Evolutionary conservation across 306 rosid species (phyloP), one percentile per base, ranked within the genome.

Genomic region (Vigna unguiculata): DNA sequence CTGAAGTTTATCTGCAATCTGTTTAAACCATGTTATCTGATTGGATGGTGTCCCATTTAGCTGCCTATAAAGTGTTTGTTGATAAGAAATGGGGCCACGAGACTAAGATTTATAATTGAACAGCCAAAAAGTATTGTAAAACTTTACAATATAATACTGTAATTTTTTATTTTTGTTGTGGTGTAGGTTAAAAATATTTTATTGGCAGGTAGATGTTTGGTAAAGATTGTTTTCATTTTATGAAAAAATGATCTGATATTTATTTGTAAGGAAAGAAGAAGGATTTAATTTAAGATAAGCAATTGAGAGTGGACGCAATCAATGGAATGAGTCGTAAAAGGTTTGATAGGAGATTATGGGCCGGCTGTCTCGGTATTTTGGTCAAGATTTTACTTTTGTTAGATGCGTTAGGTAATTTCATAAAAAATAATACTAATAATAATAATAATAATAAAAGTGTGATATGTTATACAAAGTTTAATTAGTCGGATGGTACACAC

Each of bases 1-100:
- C 45, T 74, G 79, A 78, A 78, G 83, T 82, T 63, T 78, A 85
- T 85, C 83, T 14, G 21, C 68, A 62, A 28, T 17, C 1, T n/a
- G 68, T 14, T 75, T 7, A 61, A 9, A 75, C 20, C 46, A 16
- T 9, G 38, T 21, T 36, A 57, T 46, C 71, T 70, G 12, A 53
- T 61, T 48, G 21, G 22, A 48, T 71, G 57, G 79, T 70, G 24
- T 46, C 71, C 32, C 65, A n/a, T 6, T 32, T 51, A 15, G 47
- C 45, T 13, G 20, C 46, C 69, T 19, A 28, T 28, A 17, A 63
- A 57, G 46, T 28, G 10, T 43, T 22, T 7, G 12, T 17, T 66
- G 72, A 63, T 34, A 49, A 9, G 45, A 19, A 53, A 40, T n/a
- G 45, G 5, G 22, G 14, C 45, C 3, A 24, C 19, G 34, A n/a